Conservation (phyloP, 345 rosid genomes). For the Populus nigra region DNA sequence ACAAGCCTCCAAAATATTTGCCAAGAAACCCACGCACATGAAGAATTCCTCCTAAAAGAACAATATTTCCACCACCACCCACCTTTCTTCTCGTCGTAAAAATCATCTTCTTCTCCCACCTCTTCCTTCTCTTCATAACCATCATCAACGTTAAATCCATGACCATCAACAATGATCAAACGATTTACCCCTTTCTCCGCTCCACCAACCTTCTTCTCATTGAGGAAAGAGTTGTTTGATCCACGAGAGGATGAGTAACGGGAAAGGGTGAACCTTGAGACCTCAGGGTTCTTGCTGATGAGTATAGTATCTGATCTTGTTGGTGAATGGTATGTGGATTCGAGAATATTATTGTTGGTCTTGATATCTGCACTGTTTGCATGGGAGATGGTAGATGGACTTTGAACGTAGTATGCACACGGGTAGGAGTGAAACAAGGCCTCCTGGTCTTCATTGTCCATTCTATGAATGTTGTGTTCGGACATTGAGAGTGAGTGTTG, state of each 20-base stretch:
- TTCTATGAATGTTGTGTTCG: slow-evolving; percentile 8
- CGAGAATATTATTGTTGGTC: slow-evolving; percentile 11
- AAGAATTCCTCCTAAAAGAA: slow-evolving; percentile 44
- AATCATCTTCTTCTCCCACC: slow-evolving; percentile 15
- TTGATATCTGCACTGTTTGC: slow-evolving; percentile 42
- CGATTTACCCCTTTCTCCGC: slow-evolving; percentile 32
- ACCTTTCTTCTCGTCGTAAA: slow-evolving; percentile 22
- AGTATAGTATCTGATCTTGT: slow-evolving; percentile 29
- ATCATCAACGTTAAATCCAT: neutral
- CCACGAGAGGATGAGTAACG: slow-evolving; percentile 54
- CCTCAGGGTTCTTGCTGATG: slow-evolving; percentile 22
- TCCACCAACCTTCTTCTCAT: slow-evolving; percentile 28
- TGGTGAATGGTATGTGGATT: slow-evolving; percentile 40
- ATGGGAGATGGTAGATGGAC: slow-evolving; percentile 67
- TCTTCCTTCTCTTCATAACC: slow-evolving; percentile 13
- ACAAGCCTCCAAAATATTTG: slow-evolving; percentile 76
- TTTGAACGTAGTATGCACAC: slow-evolving; percentile 66
- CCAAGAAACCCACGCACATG: slow-evolving; percentile 55
- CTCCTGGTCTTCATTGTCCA: slow-evolving; percentile 51
- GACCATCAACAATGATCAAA: slow-evolving; percentile 39
- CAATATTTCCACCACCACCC: slow-evolving; percentile 55
- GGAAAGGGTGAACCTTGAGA: slow-evolving; percentile 37
- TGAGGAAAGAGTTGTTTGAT: slow-evolving; percentile 42
- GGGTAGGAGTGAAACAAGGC: slow-evolving; percentile 36
- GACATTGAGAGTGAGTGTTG: neutral